Evolutionary conservation across 2,329 filamentous ascomycete genomes (phyloP).

Genomic region (Colletotrichum liriopes): DNA sequence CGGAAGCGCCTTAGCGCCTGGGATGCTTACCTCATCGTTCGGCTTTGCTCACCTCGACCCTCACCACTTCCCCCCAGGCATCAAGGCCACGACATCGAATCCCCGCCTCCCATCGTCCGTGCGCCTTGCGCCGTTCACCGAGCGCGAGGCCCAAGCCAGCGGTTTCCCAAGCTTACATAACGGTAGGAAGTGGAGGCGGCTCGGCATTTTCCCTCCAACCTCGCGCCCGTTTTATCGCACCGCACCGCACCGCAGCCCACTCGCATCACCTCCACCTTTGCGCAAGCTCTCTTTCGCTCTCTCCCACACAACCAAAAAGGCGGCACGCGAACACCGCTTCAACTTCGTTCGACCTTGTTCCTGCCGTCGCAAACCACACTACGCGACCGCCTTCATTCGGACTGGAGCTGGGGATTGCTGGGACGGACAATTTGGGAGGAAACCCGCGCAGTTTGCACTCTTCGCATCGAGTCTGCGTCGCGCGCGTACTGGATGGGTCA

Average conservation of each 20-base stretch:
- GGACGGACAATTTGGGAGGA: constrained; percentile 28
- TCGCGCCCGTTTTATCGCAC: constrained; percentile 43
- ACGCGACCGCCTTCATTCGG: constrained; percentile 8
- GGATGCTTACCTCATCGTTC: constrained; percentile 6
- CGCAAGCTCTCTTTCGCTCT: constrained; percentile 39
- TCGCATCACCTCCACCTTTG: constrained; percentile 42
- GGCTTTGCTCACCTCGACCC: neutral
- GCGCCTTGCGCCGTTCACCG: constrained; percentile 8
- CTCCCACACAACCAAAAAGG: constrained; percentile 35
- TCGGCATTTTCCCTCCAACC: constrained; percentile 43
- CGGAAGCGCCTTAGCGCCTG: neutral
- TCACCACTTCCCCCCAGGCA: neutral
- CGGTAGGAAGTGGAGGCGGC: constrained; percentile 23
- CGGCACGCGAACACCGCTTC: constrained; percentile 32
- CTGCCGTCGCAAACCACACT: constrained; percentile 24
- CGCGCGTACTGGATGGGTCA: constrained; percentile 41
- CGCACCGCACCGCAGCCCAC: constrained; percentile 35
- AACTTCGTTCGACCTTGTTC: constrained; percentile 6
- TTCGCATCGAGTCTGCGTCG: constrained; percentile 27
- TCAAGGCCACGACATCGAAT: constrained; percentile 7
- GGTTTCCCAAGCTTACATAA: constrained; percentile 37
- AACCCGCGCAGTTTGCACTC: constrained; percentile 27
- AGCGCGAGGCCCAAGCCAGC: constrained; percentile 22
- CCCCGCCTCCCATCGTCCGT: constrained; percentile 5
- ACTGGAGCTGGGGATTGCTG: constrained; percentile 10